Evolutionary conservation across 805 yeast species (phyloP).

Genomic region (Candida saitoana): DNA sequence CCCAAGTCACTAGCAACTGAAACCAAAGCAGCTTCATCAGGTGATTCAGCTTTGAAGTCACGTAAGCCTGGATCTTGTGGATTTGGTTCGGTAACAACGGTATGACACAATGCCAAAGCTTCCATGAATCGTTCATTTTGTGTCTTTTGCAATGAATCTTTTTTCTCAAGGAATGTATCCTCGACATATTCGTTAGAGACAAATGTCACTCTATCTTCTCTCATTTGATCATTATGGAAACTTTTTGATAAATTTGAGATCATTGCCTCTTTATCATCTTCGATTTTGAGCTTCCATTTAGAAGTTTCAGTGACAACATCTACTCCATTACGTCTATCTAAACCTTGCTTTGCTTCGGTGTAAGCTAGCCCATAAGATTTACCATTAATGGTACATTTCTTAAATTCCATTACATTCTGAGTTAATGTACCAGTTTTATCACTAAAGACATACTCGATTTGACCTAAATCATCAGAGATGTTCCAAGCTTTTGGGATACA

Average conservation of each 20-base stretch:
- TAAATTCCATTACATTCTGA: constrained; percentile 79
- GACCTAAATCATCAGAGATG: constrained; percentile 80
- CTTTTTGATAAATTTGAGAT: constrained; percentile 30
- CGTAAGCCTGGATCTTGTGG: constrained; percentile 36
- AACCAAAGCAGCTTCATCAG: constrained; percentile 81
- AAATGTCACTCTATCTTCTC: constrained; percentile 54
- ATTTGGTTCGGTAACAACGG: constrained; percentile 60
- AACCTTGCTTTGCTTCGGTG: constrained; percentile 74
- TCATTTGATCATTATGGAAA: constrained; percentile 44
- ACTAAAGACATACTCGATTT: constrained; percentile 74
- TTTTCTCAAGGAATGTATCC: constrained; percentile 44
- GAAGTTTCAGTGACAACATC: constrained; percentile 50
- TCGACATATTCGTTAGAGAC: constrained; percentile 54
- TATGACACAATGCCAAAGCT: constrained; percentile 69
- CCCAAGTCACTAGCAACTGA: constrained; percentile 73
- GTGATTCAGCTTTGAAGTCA: constrained; percentile 72
- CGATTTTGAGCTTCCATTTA: constrained; percentile 38
- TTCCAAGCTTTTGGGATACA: constrained; percentile 82
- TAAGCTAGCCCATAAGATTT: constrained; percentile 68
- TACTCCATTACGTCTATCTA: constrained; percentile 60
- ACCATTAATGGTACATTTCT: constrained; percentile 68
- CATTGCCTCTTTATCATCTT: constrained; percentile 46
- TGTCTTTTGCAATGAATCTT: constrained; percentile 9
- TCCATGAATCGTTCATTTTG: constrained; percentile 58
- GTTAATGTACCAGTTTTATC: constrained; percentile 85